Base-by-base conservation (phyloP, 768 basidiomycete genomes). In the Phylloporus sp. region DNA sequence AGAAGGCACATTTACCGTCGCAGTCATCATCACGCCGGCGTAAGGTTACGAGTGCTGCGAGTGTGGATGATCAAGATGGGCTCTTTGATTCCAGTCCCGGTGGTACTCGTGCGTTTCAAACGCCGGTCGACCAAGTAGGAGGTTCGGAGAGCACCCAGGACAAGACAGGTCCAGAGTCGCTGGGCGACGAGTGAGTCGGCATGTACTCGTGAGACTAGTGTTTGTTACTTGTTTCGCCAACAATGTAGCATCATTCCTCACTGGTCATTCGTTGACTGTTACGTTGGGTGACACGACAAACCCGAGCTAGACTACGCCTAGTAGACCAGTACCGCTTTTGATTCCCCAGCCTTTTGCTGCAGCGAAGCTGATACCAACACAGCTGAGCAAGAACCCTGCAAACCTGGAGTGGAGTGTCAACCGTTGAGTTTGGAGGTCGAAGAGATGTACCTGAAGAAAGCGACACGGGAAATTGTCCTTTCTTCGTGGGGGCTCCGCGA, bases 401-500 rank as follows among this genome's bases (percentile, higher is more conserved):
- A 93, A 93, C 52, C 90, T 92, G 18, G 16, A 50, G 31, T 34
- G 13, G 24, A 51, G 41, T 22, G 15, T 53, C 7, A 31, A 39
- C 18, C 32, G 35, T 6, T 2, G 15, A 35, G 20, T 5, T 4
- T 16, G 23, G 51, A 32, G 38, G 22, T 18, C 28, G 36, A 27
- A 50, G 31, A 16, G 49, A 47, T 61, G 41, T 66, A 88, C 90
- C 91, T 80, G 69, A 92, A 92, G 74, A 93, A 93, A 27, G 91
- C 90, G 46, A 90, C 77, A 13, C 89, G 80, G 34, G 90, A 93
- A 47, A 93, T 83, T 1, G 87, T 84, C 26, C 91, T 80, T 66
- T 93, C 90, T 64, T 93, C 90, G 49, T 85, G 73, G 3, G 86
- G 81, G 0, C 87, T 85, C 13, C 90, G 80, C 20, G 90, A 92